A percentile compares a stretch with the other conserved stretches of the same genome.
Conservation (phyloP, 2,329 filamentous ascomycete species). For the Verticillium isaacii region DNA sequence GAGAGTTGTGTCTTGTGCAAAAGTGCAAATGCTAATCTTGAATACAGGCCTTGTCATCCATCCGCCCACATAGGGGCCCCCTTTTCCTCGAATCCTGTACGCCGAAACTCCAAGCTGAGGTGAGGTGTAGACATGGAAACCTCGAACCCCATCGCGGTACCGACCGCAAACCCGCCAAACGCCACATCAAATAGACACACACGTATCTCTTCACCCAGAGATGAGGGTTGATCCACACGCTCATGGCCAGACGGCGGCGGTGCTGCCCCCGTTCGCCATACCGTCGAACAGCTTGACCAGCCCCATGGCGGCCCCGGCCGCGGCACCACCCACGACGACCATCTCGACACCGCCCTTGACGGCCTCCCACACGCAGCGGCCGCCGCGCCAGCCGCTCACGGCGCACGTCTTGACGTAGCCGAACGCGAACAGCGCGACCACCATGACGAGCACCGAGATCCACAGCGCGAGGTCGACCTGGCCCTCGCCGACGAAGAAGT, state of each 20-base stretch:
- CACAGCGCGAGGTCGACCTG: conserved; percentile 45
- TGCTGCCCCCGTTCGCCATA: conserved; percentile 3
- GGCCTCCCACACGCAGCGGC: conserved; percentile 11
- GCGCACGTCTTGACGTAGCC: conserved; percentile 61
- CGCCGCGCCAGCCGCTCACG: conserved; percentile 17
- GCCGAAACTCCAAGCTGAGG: background rate
- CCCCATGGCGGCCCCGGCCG: conserved; percentile 32
- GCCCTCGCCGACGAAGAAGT: conserved; percentile 48
- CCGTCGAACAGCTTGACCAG: conserved; percentile 22
- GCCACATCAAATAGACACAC: background rate
- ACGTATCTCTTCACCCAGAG: background rate
- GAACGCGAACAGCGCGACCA: conserved; percentile 56
- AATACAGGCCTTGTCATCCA: background rate
- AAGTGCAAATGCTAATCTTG: background rate
- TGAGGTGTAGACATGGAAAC: background rate
- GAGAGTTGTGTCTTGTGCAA: background rate
- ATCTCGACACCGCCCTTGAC: conserved; percentile 30
- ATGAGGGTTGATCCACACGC: background rate
- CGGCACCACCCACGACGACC: conserved; percentile 31
- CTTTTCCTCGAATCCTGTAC: background rate
- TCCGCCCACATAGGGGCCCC: background rate
- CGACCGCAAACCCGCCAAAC: background rate
- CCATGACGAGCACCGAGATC: conserved; percentile 56
- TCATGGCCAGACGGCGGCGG: background rate
- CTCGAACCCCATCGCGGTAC: background rate